Base-by-base conservation (phyloP, 305 asterid genomes). In the Solanum hybrid region DNA sequence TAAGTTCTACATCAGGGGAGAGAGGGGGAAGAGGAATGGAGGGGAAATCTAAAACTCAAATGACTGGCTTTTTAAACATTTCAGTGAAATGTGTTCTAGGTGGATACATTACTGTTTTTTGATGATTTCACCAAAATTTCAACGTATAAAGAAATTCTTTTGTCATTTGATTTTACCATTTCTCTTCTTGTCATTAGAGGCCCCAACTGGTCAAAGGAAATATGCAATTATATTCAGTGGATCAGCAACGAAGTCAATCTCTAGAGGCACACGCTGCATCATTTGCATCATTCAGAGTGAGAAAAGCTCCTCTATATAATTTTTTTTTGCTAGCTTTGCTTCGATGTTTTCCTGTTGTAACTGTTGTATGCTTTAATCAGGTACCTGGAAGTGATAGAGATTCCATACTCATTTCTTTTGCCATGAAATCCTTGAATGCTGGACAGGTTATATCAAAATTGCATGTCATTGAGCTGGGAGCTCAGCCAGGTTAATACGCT, bases 261-360 rank as follows among this genome's bases (percentile, higher is more conserved):
- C 99, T 98, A 84, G 99, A 98, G 94, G 99, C 99, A 86, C 99
- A 98, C 93, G 98, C 99, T 92, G 99, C 99, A 79, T 92, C 99
- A 81, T 98, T 98, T 95, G 98, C 99, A 86, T 91, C 99, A 85
- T 92, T 95, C 90, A 94, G 95, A 91, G 99, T 98, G 94, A 79
- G 92, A 45, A 79, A 87, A 14, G 38, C 88, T 90, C 40, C 88
- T 78, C 56, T 27, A 36, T 10, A 32, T 34, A 32, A 56, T 26
- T 45, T 88, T 8, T 77, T 34, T 35, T 78, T n/a, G 6, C 60
- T 78, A 34, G 75, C 87, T n/a, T 26, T 77, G 87, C 38, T 31
- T 76, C 60, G 17, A 32, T 87, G 73, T 85, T 51, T 89, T 82
- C 87, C 86, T 36, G 87, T 82, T 89, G 66, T 88, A 72, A 88